Conservation (phyloP, 306 rosid species). For the Trifolium repens region DNA sequence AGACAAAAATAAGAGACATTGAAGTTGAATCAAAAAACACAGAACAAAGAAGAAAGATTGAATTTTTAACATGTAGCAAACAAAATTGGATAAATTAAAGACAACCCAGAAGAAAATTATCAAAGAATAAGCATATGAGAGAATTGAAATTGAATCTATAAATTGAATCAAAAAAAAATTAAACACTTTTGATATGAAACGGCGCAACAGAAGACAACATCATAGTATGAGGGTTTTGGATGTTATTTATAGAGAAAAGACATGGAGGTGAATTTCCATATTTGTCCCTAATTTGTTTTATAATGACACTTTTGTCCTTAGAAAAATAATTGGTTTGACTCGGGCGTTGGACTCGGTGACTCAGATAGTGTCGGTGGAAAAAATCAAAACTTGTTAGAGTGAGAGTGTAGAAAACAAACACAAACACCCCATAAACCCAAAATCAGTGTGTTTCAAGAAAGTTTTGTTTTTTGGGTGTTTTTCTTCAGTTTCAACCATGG, state of each 20-base stretch:
- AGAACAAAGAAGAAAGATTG: background rate
- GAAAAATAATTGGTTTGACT: background rate
- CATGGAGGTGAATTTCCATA: background rate
- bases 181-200: too few species aligned
- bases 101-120: background rate
- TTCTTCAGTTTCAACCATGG: constrained; percentile 48
- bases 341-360: constrained; percentile 25
- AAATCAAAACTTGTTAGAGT: background rate
- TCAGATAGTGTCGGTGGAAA: constrained; percentile 43
- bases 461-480: background rate
- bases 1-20: background rate
- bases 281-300: background rate
- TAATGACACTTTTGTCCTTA: constrained; percentile 34
- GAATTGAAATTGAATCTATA: background rate
- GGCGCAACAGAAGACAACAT: background rate
- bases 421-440: constrained; percentile 15
- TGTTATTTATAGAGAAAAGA: constrained; percentile 25
- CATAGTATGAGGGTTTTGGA: background rate
- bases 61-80: background rate
- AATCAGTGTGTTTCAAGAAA: background rate
- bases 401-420: constrained; percentile 39
- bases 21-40: background rate
- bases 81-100: background rate
- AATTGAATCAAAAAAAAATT: too few species aligned
- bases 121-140: background rate